Base-by-base conservation (phyloP, 441 rosid species). In the Pelargonium cotyledonis region DNA sequence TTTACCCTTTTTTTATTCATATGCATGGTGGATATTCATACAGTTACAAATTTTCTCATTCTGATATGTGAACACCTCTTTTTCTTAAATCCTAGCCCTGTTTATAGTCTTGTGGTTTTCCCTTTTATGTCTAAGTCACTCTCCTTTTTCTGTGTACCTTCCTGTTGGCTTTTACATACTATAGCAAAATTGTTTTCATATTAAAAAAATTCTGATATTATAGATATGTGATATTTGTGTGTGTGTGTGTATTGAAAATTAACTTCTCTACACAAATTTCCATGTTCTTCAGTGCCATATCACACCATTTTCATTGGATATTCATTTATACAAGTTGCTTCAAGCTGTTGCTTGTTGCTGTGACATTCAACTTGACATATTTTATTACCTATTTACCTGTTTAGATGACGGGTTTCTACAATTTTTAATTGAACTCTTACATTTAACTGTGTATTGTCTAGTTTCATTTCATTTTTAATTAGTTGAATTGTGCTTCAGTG, bases 281-380 rank as follows among this genome's bases (percentile, higher is more conserved):
- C 38, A 31, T 31, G 38, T 5, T 31, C 38, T 4, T 3, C 38
- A 31, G 38, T 31, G 38, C 38, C 4, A 31, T 31, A 31, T 31
- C 38, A 31, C 5, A 31, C 38, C 38, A 31, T 31, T 31, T 31
- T 31, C 4, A 31, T 4, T 31, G 38, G 38, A 31, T 31, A 31
- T 31, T 31, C 38, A 31, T 31, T 31, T 31, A 31, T 31, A 31
- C 4, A 31, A 31, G 38, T 31, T 31, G 38, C 38, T 31, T 31
- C 38, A 31, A 31, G 38, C 38, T 31, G 38, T 31, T 31, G 38
- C 38, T 31, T 31, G 38, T 31, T 95, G 97, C 92, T 94, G 97
- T 92, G 83, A 51, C 66, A 29, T 19, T 66, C 18, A 23, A 26
- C 38, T 10, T 38, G 41, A 38, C 7, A 38, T 31, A 31, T 31